Base-by-base conservation (phyloP, 2,329 filamentous ascomycete species). In the Cercospora zeina region DNA sequence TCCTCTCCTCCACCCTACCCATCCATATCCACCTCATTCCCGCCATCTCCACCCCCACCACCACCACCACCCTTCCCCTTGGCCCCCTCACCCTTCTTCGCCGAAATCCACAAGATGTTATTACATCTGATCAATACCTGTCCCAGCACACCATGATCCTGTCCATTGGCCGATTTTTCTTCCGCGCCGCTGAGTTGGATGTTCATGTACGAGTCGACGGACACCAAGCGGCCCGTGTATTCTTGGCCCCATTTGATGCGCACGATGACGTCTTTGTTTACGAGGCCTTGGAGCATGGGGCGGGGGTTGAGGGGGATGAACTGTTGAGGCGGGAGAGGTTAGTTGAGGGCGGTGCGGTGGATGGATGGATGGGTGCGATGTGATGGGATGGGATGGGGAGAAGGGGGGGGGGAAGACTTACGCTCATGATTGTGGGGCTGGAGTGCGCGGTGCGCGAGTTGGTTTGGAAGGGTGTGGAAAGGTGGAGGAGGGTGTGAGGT, bases 151-250 rank as follows among this genome's bases (percentile, higher is more conserved):
- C 92, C 93, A 36, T 89, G 91, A 76, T 87, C 88, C 83, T 96
- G 90, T 70, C 91, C 89, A 75, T 92, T 87, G 73, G 96, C 90
- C 16, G 45, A 13, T 79, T 89, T 97, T 78, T 99, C 95, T 79
- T 96, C 90, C 56, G 93, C 93, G 72, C 89, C 88, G 68, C 88
- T 87, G 67, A 99, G 85, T 80, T 97, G 92, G 67, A 99, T 87
- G 81, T 99, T 99, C 93, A 99, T 97, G 82, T 99, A 99, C 75
- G 90, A 92, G 81, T 99, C 95, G 74, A 96, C 90, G 72, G 89
- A 93, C 74, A 96, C 90, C 66, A 99, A 86, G 68, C 86, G 86
- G 76, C 95, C 95, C 77, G 93, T 96, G 85, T 99, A 99, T 78
- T 99, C 95, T 78, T 97, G 89, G 71, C 91, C 92, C 95, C 95